Evolutionary conservation across 306 rosid genomes (phyloP).

Genomic region (Prunus campanulata): DNA sequence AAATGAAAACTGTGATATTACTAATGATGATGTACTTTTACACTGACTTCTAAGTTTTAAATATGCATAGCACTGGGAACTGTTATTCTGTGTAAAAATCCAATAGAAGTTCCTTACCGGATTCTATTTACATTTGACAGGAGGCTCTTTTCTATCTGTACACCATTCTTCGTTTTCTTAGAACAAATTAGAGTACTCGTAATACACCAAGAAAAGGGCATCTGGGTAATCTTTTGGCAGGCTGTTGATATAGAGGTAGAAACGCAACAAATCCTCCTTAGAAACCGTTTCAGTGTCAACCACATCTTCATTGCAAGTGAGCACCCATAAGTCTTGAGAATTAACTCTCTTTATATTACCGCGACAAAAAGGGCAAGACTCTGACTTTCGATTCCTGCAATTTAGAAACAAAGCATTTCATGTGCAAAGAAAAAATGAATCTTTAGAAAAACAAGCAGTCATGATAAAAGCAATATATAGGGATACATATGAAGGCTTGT

Average conservation of each 20-base stretch:
- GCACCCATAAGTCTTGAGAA: conserved; percentile 95
- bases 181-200: conserved; percentile 70
- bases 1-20: background rate
- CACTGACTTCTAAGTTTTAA: conserved; percentile 15
- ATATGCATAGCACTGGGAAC: conserved; percentile 19
- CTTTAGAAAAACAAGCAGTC: background rate
- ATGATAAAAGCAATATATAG: background rate
- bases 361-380: conserved; percentile 94
- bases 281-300: conserved; percentile 85
- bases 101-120: conserved; percentile 44
- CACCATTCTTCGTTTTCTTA: conserved; percentile 38
- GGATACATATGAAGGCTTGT: background rate
- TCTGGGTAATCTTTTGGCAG: conserved; percentile 89
- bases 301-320: conserved; percentile 80
- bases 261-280: conserved; percentile 71
- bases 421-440: background rate
- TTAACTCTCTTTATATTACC: conserved; percentile 91
- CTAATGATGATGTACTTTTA: background rate
- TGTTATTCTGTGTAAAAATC: conserved; percentile 31
- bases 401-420: conserved; percentile 10
- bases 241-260: conserved; percentile 84
- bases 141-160: conserved; percentile 57
- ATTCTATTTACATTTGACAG: conserved; percentile 70
- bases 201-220: conserved; percentile 84
- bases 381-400: conserved; percentile 74